Conservation (phyloP, 306 rosid species). For the Purshia tridentata region DNA sequence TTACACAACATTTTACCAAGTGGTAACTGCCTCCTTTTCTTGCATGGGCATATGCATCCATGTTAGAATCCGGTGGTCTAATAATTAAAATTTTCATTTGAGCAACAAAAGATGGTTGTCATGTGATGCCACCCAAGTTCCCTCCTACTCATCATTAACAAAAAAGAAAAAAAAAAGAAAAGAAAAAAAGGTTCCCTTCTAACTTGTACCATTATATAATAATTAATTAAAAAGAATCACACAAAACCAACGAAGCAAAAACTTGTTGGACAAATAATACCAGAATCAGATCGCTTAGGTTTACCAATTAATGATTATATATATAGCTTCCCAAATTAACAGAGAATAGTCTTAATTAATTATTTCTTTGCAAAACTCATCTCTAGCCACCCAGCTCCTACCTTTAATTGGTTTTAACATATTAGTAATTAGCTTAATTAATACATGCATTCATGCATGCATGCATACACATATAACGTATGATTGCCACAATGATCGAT, state of each 20-base stretch:
- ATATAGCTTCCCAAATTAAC: background rate
- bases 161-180: background rate
- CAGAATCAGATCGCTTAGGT: constrained; percentile 6
- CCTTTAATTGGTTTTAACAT: background rate
- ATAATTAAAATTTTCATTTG: constrained; percentile 4
- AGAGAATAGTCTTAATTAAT: background rate
- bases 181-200: background rate
- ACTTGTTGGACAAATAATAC: constrained; percentile 15
- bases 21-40: background rate
- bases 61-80: background rate
- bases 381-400: background rate
- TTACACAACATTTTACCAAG: background rate
- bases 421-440: background rate
- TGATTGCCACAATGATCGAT: constrained; percentile 6
- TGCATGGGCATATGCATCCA: constrained; percentile 23
- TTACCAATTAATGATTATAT: background rate
- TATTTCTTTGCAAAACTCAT: background rate
- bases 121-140: constrained; percentile 16
- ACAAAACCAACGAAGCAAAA: constrained; percentile 20
- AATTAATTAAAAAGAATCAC: constrained; percentile 11
- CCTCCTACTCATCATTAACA: background rate
- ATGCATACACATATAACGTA: background rate
- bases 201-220: background rate
- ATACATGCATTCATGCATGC: background rate
- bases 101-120: constrained; percentile 11